A percentile compares a stretch with the other conserved stretches of the same genome.
phyloP scores from a whole-genome alignment of 805 yeast genomes.

The Metschnikowia lachancei region DNA sequence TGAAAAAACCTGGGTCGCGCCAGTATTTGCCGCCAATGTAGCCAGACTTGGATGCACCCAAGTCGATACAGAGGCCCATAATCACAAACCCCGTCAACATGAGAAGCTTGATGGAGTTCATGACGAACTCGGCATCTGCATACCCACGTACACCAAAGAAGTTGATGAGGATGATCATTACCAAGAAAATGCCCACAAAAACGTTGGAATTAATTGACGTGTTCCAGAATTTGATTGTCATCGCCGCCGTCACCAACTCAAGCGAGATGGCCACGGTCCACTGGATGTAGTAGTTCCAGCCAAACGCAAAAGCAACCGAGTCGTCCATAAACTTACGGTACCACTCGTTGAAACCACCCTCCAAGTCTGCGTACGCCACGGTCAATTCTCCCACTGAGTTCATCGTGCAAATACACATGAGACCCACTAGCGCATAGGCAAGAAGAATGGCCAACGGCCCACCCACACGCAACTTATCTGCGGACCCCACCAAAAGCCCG shows the following conservation, averaged over 20 bases:
- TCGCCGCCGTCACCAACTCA: conserved; percentile 25
- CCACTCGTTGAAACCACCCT: conserved; percentile 34
- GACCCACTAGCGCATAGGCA: conserved; percentile 25
- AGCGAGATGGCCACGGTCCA: conserved; percentile 24
- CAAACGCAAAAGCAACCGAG: conserved; percentile 36
- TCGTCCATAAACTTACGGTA: conserved; percentile 34
- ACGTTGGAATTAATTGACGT: conserved; percentile 49
- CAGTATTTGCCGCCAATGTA: conserved; percentile 43
- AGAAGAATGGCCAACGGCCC: conserved; percentile 26
- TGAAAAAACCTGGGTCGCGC: conserved; percentile 39
- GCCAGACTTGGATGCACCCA: conserved; percentile 31
- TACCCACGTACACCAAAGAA: conserved; percentile 48
- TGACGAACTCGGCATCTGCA: conserved; percentile 43
- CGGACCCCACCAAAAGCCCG: conserved; percentile 43
- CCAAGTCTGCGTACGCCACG: conserved; percentile 52
- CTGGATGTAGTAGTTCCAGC: conserved; percentile 38
- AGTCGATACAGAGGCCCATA: conserved; percentile 40
- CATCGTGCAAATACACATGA: conserved; percentile 33
- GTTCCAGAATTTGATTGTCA: conserved; percentile 61
- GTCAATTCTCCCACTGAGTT: conserved; percentile 51
- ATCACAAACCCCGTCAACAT: conserved; percentile 43
- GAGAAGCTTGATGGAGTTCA: conserved; percentile 36
- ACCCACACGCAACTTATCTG: conserved; percentile 25
- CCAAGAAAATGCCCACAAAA: conserved; percentile 52
- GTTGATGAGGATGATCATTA: conserved; percentile 44